These are phyloP conservation scores for Pseudogymnoascus sp. DNA, from an alignment of 2,329 filamentous ascomycete genomes.

Conservation along the genomic window DNA sequence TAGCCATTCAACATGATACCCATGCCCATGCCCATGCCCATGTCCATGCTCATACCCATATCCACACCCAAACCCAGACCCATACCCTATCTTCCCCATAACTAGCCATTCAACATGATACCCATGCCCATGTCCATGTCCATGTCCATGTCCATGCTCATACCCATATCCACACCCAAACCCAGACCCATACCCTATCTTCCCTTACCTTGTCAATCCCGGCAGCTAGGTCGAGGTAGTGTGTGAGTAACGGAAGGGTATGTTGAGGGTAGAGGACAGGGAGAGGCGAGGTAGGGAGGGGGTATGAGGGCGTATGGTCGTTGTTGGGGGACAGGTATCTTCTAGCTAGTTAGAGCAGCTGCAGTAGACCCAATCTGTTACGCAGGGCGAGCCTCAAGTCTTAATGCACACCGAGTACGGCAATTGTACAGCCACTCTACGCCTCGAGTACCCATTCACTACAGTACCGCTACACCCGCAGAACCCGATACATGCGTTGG, in stretches of 20 bases:
- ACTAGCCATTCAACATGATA: not conserved
- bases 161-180: not conserved
- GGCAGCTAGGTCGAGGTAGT: not conserved
- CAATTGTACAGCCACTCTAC: not conserved
- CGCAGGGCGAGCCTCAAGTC: not conserved
- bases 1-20: not conserved
- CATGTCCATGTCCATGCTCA: not conserved
- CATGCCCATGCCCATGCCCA: not conserved
- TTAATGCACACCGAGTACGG: not conserved
- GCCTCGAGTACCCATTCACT: not conserved
- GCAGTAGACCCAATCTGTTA: not conserved
- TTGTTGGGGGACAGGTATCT: not conserved
- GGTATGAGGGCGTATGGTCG: not conserved
- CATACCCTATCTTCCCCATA: not conserved
- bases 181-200: not conserved
- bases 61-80: not conserved
- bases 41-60: not conserved
- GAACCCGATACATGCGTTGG: not conserved
- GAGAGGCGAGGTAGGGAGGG: not conserved
- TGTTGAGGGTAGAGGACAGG: not conserved
- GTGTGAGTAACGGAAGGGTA: not conserved
- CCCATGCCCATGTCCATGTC: not conserved
- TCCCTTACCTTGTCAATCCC: not conserved
- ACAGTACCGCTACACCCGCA: not conserved
- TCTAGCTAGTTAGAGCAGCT: not conserved